Evolutionary conservation across 1,284 basidiomycete species (phyloP).

Genomic region (Boletus hoseneyae): DNA sequence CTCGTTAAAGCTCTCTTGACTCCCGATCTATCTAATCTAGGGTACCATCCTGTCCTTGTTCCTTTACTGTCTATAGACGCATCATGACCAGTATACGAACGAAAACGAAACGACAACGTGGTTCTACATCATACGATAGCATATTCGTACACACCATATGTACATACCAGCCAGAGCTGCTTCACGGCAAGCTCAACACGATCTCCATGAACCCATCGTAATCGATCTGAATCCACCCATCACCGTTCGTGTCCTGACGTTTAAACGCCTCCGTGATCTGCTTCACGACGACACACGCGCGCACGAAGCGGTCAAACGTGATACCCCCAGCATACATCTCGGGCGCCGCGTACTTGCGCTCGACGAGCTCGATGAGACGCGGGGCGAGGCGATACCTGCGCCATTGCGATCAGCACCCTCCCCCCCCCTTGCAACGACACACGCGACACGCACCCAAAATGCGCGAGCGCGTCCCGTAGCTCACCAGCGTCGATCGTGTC

Average conservation of each 20-base stretch:
- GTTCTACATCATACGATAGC: background rate
- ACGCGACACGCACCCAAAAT: conserved; percentile 55
- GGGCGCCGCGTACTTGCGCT: conserved; percentile 58
- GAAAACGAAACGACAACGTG: background rate
- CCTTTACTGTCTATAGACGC: conserved; percentile 1
- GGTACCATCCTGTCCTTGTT: background rate
- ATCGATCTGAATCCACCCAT: conserved; percentile 74
- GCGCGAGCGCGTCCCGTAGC: conserved; percentile 58
- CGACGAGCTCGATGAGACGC: conserved; percentile 55
- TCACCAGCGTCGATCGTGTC: conserved; percentile 70
- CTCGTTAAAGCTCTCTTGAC: conserved; percentile 19
- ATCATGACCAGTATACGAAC: background rate
- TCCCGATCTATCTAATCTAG: too few relatives aligned
- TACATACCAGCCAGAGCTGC: background rate
- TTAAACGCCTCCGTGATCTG: conserved; percentile 68
- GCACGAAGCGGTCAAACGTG: conserved; percentile 79
- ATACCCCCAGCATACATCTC: conserved; percentile 48
- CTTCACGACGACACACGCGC: conserved; percentile 78
- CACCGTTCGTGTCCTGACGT: conserved; percentile 59
- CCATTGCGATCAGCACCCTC: background rate
- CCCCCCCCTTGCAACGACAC: background rate
- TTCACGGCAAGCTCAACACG: conserved; percentile 64
- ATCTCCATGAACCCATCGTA: conserved; percentile 77
- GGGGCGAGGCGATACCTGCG: conserved; percentile 62
- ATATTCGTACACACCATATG: conserved; percentile 14